Conservation (phyloP, 2,329 filamentous ascomycete species). For the Samsoniella hepiali region DNA sequence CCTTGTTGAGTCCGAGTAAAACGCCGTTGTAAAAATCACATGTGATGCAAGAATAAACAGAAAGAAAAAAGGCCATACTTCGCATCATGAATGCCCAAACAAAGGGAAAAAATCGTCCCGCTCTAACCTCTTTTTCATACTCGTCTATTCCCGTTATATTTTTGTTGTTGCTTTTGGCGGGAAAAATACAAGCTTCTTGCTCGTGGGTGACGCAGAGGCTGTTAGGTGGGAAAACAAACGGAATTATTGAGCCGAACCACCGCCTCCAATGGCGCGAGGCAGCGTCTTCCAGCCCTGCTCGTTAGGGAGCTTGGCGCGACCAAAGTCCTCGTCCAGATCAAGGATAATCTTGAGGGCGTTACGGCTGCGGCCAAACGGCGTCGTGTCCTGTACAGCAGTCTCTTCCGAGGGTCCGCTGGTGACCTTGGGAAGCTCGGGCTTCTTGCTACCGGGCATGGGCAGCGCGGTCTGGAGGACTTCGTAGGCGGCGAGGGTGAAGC, state of each 20-base stretch:
- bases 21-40: conserved; percentile 15
- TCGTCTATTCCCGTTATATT: background rate
- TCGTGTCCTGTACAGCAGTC: conserved; percentile 39
- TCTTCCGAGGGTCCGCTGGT: conserved; percentile 61
- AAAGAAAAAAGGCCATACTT: conserved; percentile 16
- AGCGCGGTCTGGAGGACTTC: conserved; percentile 81
- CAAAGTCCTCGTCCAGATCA: conserved; percentile 92
- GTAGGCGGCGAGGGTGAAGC: conserved; percentile 94
- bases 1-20: conserved; percentile 15
- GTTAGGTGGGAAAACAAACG: background rate
- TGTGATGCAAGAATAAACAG: conserved; percentile 18
- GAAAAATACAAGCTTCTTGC: background rate
- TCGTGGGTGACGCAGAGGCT: background rate
- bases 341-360: conserved; percentile 96
- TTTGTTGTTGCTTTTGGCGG: background rate
- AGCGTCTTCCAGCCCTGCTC: conserved; percentile 52
- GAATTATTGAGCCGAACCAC: conserved; percentile 23
- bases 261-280: conserved; percentile 47
- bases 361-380: conserved; percentile 61
- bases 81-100: conserved; percentile 13
- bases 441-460: conserved; percentile 68
- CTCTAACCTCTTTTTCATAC: background rate
- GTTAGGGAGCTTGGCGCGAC: conserved; percentile 62
- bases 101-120: conserved; percentile 1
- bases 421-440: conserved; percentile 49